These are phyloP conservation scores for Pseudomassariella vexata DNA, from an alignment of 2,329 filamentous ascomycete species.

Conservation along the genomic window DNA sequence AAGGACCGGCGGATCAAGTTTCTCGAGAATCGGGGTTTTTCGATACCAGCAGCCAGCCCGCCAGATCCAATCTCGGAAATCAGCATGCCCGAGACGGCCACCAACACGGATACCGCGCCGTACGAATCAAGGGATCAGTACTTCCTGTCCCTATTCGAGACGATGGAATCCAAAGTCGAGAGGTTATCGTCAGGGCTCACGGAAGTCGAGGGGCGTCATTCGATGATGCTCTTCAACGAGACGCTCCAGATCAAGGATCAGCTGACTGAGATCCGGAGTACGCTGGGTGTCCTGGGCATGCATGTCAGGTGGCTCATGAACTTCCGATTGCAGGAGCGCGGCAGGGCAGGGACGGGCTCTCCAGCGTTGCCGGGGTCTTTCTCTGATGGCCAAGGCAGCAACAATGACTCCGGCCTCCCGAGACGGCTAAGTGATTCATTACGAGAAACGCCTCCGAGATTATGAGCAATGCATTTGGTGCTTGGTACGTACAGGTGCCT, in stretches of 20 bases:
- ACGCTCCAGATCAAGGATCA: slow-evolving; percentile 57
- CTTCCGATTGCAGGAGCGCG: slow-evolving; percentile 42
- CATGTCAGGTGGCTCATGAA: slow-evolving; percentile 55
- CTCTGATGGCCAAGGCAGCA: slow-evolving; percentile 18
- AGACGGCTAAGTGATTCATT: slow-evolving; percentile 23
- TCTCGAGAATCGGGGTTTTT: slow-evolving; percentile 29
- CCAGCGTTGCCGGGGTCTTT: slow-evolving; percentile 16
- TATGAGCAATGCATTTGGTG: slow-evolving; percentile 17
- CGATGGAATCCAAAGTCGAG: slow-evolving; percentile 51
- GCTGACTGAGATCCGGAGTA: slow-evolving; percentile 53
- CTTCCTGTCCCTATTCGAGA: slow-evolving; percentile 38
- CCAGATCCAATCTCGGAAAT: slow-evolving; percentile 18
- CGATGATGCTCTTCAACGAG: slow-evolving; percentile 56
- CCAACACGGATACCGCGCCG: slow-evolving; percentile 18
- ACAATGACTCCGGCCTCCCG: slow-evolving; percentile 14
- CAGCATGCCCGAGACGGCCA: slow-evolving; percentile 15
- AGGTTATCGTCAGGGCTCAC: slow-evolving; percentile 50
- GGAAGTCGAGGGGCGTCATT: slow-evolving; percentile 55
- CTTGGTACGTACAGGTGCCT: too few species aligned
- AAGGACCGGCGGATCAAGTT: slow-evolving; percentile 37
- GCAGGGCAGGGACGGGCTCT: slow-evolving; percentile 16
- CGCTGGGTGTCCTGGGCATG: slow-evolving; percentile 52
- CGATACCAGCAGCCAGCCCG: slow-evolving; percentile 16
- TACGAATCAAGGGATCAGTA: slow-evolving; percentile 37
- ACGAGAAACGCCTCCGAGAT: slow-evolving; percentile 22